Evolutionary conservation across 805 yeast species (phyloP).

Genomic region (Starmerella sp.): DNA sequence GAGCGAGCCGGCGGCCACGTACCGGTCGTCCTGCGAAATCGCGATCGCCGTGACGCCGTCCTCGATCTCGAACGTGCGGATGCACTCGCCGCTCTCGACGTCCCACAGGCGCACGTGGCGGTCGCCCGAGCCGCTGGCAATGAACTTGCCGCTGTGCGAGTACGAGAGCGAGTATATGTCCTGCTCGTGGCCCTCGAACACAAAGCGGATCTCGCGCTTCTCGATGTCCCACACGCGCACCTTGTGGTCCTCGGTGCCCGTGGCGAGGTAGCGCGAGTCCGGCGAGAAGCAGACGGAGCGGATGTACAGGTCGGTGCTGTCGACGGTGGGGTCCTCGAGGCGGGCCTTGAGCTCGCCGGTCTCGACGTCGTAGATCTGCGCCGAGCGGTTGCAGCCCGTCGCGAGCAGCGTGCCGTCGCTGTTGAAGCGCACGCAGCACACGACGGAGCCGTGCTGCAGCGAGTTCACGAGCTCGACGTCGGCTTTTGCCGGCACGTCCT

Average conservation of each 20-base stretch:
- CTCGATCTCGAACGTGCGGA: conserved; percentile 78
- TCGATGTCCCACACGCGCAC: conserved; percentile 94
- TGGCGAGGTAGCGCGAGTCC: conserved; percentile 83
- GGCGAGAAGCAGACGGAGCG: conserved; percentile 95
- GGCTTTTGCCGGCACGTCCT: conserved; percentile 60
- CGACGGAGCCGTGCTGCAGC: conserved; percentile 86
- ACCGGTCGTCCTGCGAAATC: conserved; percentile 86
- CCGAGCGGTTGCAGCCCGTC: conserved; percentile 92
- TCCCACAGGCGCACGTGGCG: conserved; percentile 96
- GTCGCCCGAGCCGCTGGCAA: conserved; percentile 94
- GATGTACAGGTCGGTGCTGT: conserved; percentile 76
- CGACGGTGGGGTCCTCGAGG: conserved; percentile 68
- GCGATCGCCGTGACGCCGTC: conserved; percentile 98
- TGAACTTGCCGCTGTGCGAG: conserved; percentile 84
- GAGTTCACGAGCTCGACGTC: conserved; percentile 86
- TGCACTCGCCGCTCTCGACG: conserved; percentile 76
- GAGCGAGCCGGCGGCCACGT: conserved; percentile 91
- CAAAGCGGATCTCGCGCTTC: conserved; percentile 70
- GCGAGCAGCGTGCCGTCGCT: conserved; percentile 87
- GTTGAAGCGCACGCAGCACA: conserved; percentile 90
- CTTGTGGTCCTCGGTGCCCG: conserved; percentile 67
- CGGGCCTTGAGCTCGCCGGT: conserved; percentile 84
- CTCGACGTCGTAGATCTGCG: conserved; percentile 86
- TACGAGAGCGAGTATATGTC: conserved; percentile 93
- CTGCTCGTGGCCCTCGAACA: conserved; percentile 86